Conservation (phyloP, 768 basidiomycete species). For the Arthromyces matolae region DNA sequence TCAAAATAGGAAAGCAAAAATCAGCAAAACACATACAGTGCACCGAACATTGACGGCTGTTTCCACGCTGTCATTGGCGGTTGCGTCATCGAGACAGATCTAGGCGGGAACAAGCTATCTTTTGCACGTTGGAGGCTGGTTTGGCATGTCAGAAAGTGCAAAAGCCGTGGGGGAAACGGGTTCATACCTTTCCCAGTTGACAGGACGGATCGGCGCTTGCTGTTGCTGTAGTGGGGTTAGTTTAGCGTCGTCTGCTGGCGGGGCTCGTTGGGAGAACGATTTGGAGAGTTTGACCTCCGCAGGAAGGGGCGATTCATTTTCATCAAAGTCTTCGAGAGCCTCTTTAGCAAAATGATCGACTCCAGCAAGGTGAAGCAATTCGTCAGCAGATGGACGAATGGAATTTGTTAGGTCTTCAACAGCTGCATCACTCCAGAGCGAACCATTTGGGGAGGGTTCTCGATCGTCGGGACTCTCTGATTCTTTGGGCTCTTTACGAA, state of each 20-base stretch:
- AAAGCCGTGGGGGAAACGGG: neutral
- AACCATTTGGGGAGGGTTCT: constrained; percentile 7
- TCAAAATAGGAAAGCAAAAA: neutral
- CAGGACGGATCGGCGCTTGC: constrained; percentile 7
- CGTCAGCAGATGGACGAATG: constrained; percentile 33
- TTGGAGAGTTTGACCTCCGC: too few relatives aligned
- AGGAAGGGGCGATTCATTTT: constrained; percentile 25
- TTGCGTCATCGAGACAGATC: constrained; percentile 14
- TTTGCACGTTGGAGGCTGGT: constrained; percentile 40
- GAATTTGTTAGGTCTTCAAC: constrained; percentile 1
- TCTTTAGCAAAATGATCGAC: constrained; percentile 33
- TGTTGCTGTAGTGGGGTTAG: neutral
- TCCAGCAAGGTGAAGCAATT: constrained; percentile 52
- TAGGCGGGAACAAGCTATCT: constrained; percentile 45
- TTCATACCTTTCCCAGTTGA: constrained; percentile 25
- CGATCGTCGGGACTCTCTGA: neutral
- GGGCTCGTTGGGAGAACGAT: neutral
- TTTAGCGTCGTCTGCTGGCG: neutral
- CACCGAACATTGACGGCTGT: constrained; percentile 63
- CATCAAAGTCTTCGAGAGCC: constrained; percentile 56
- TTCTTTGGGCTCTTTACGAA: constrained; percentile 13
- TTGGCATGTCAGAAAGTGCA: constrained; percentile 7
- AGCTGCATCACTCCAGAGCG: constrained; percentile 12
- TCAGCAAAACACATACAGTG: constrained; percentile 33
- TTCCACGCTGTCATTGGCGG: constrained; percentile 34